Evolutionary conservation across 2,329 filamentous ascomycete genomes (phyloP), one percentile per base, ranked within the genome.

Genomic region (Metarhizium brunneum): DNA sequence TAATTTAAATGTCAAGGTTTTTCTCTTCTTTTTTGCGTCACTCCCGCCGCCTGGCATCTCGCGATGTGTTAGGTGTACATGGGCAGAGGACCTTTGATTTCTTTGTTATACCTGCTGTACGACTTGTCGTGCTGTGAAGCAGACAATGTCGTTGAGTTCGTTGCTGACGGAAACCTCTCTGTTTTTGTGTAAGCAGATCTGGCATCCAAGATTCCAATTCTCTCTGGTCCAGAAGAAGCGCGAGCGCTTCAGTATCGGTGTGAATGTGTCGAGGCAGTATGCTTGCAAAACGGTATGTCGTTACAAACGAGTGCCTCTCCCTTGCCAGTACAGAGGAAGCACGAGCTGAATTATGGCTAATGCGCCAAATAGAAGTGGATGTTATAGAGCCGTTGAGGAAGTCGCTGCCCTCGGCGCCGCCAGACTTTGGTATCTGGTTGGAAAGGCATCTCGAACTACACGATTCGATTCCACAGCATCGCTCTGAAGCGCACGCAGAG

Each of bases 201-300:
- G 54, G 45, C 61, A 29, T 64, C 66, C 50, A 64, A 60, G 58
- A 64, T 77, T 50, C 74, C 76, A 29, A 68, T 73, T 59, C 66
- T 81, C 54, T 83, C 78, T 54, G 77, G 81, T 59, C 72, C 76
- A 29, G 80, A 83, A 66, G 81, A 83, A 65, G 80, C 80, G 30
- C 73, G 80, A 55, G 72, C 74, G 42, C 68, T 83, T 54, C 80
- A 83, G 64, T 80, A 83, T 62, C 76, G 76, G 60, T 82, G 80
- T 67, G 80, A 83, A 67, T 81, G 78, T 65, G 76, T 83, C 54
- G 79, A 83, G 63, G 71, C 71, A 53, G 75, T 74, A 55, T 78
- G 79, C 62, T 65, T 79, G 53, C 65, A 69, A 56, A 64, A 70
- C 59, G 63, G 69, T 71, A 62, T 59, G 67, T 54, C 18, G 10